Percentiles rank a stretch among this genome's conserved stretches.
Evolutionary conservation across 2,329 filamentous ascomycete genomes (phyloP).

Genomic region (Fusarium anthophilum): DNA sequence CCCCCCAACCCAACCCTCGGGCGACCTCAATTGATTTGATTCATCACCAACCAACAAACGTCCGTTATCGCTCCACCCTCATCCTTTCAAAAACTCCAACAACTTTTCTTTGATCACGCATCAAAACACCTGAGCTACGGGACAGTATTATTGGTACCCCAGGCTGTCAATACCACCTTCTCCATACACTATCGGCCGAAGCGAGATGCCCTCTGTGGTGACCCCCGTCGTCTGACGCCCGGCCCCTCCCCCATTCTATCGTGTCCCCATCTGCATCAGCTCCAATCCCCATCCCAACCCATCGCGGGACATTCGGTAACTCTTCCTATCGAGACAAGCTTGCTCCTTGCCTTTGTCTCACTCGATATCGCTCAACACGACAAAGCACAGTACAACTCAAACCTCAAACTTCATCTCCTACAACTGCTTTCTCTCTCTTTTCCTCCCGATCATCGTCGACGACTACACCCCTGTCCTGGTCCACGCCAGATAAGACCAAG

Average conservation of each 20-base stretch:
- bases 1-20: slow-evolving; percentile 2
- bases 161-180: slow-evolving; percentile 7
- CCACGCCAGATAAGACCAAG: slow-evolving; percentile 16
- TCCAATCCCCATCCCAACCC: neutral
- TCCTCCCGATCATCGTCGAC: neutral
- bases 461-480: slow-evolving; percentile 4
- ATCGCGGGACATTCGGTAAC: slow-evolving; percentile 37
- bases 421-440: neutral
- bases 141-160: neutral
- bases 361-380: slow-evolving; percentile 20
- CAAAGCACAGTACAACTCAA: neutral
- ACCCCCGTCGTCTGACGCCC: slow-evolving; percentile 43
- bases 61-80: slow-evolving; percentile 19
- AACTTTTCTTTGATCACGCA: neutral
- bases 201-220: slow-evolving; percentile 41
- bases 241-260: slow-evolving; percentile 21
- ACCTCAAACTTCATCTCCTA: neutral
- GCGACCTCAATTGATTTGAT: neutral
- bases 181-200: slow-evolving; percentile 22
- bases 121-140: neutral
- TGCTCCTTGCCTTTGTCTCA: slow-evolving; percentile 1
- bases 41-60: slow-evolving; percentile 17
- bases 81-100: neutral
- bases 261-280: neutral
- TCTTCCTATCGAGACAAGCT: slow-evolving; percentile 24